Conservation (phyloP, 768 basidiomycete genomes). For the Kwoniella dejecticola region DNA sequence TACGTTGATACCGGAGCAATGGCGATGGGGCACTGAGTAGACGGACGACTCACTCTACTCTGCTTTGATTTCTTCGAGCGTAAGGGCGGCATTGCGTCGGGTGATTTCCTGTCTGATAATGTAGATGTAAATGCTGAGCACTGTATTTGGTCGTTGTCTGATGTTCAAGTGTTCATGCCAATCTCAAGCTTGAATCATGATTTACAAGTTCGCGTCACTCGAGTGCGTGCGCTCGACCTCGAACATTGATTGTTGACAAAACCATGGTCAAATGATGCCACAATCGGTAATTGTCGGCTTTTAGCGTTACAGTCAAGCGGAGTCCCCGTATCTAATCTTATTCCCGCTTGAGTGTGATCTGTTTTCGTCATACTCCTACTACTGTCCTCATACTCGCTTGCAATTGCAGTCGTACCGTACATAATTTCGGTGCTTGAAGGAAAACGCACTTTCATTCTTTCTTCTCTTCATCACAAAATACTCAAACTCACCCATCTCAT, state of each 20-base stretch:
- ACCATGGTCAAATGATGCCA: background rate
- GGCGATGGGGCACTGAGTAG: background rate
- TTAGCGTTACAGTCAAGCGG: background rate
- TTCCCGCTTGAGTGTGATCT: background rate
- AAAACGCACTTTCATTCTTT: background rate
- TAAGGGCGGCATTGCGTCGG: slow-evolving; percentile 22
- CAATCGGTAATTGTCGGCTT: slow-evolving; percentile 17
- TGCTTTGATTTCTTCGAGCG: slow-evolving; percentile 29
- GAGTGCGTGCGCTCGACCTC: too few species aligned
- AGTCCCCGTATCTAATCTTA: slow-evolving; percentile 5
- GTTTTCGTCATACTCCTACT: too few species aligned
- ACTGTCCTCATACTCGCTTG: too few species aligned
- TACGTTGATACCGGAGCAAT: background rate
- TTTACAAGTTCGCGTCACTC: too few species aligned
- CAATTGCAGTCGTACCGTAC: too few species aligned
- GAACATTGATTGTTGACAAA: background rate
- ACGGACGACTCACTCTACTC: slow-evolving; percentile 24
- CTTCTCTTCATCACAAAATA: background rate
- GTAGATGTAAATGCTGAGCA: background rate
- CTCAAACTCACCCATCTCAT: background rate
- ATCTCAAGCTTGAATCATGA: too few species aligned
- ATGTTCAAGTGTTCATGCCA: too few species aligned
- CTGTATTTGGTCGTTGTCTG: too few species aligned
- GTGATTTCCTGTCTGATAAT: background rate
- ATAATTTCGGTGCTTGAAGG: too few species aligned